Conservation (phyloP, 805 yeast species). For the Alloascoidea hylecoeti region DNA sequence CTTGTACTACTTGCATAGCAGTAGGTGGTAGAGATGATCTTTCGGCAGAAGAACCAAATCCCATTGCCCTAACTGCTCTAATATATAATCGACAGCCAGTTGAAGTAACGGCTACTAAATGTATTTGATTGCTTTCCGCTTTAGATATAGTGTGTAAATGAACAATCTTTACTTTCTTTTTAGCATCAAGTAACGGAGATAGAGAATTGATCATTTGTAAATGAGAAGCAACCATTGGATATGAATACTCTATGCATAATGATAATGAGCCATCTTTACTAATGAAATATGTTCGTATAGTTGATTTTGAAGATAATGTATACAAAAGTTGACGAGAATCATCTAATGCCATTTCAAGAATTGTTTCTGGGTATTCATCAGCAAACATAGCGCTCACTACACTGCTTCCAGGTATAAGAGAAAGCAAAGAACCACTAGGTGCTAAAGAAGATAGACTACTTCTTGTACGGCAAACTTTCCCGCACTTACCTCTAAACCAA, state of each 20-base stretch:
- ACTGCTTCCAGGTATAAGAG: conserved; percentile 21
- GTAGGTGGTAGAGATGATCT: conserved; percentile 14
- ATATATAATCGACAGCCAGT: conserved; percentile 73
- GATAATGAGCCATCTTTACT: conserved; percentile 26
- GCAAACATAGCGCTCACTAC: conserved; percentile 20
- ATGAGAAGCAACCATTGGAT: conserved; percentile 13
- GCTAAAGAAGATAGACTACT: conserved; percentile 38
- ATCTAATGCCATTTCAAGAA: conserved; percentile 60
- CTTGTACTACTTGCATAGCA: conserved; percentile 21
- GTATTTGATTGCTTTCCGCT: conserved; percentile 53
- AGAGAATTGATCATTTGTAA: conserved; percentile 14
- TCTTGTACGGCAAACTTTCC: conserved; percentile 71
- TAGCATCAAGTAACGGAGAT: conserved; percentile 12
- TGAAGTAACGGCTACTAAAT: conserved; percentile 63
- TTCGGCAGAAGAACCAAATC: conserved; percentile 8
- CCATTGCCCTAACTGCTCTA: conserved; percentile 26
- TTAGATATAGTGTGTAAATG: conserved; percentile 47
- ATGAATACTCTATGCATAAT: conserved; percentile 15
- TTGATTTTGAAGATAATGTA: conserved; percentile 68
- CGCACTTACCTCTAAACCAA: conserved; percentile 77
- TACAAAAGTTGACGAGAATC: conserved; percentile 66
- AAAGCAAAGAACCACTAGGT: conserved; percentile 19
- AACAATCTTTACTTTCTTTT: conserved; percentile 21
- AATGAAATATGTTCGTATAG: conserved; percentile 66
- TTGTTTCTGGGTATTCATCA: conserved; percentile 30